A percentile compares a stretch with the other conserved stretches of the same genome.
Conservation (phyloP, 495 filamentous ascomycete species). For the Talaromyces wortmannii region DNA sequence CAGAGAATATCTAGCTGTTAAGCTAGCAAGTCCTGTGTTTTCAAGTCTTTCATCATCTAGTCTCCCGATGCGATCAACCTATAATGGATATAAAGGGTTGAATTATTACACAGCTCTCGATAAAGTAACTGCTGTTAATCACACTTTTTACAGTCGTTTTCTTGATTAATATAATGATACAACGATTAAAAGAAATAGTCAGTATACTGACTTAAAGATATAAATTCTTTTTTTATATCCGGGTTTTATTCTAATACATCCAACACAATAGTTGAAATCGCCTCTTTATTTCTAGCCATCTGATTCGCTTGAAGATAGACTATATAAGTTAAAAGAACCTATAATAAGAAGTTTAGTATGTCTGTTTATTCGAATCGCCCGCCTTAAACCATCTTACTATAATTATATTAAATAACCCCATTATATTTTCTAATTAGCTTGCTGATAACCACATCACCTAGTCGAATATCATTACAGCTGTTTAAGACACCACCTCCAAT, state of each 20-base stretch:
- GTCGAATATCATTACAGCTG: constrained; percentile 14
- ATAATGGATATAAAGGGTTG: constrained; percentile 14
- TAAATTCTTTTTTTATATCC: no score
- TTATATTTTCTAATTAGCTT: constrained; percentile 9
- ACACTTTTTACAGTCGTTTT: constrained; percentile 13
- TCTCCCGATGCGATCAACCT: constrained; percentile 21
- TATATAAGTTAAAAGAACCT: constrained; percentile 10
- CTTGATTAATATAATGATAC: not conserved
- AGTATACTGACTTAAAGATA: no score
- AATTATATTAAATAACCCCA: constrained; percentile 34
- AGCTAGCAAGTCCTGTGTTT: constrained; percentile 16
- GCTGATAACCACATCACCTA: constrained; percentile 35
- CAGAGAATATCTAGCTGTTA: constrained; percentile 22
- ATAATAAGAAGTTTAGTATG: constrained; percentile 24
- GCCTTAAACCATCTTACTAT: constrained; percentile 16
- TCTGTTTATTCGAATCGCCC: constrained; percentile 14
- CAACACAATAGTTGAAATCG: no score
- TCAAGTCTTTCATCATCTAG: constrained; percentile 16
- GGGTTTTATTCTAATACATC: no score
- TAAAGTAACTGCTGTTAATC: constrained; percentile 14
- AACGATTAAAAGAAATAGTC: not conserved
- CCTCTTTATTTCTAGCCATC: constrained; percentile 8
- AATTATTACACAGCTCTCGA: constrained; percentile 15
- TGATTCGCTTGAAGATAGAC: constrained; percentile 7
- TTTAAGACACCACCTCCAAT: constrained; percentile 17